Evolutionary conservation across 192 early-diverging fungal genomes (phyloP), one percentile per base, ranked within the genome.

Genomic region (Coemansia reversa): DNA sequence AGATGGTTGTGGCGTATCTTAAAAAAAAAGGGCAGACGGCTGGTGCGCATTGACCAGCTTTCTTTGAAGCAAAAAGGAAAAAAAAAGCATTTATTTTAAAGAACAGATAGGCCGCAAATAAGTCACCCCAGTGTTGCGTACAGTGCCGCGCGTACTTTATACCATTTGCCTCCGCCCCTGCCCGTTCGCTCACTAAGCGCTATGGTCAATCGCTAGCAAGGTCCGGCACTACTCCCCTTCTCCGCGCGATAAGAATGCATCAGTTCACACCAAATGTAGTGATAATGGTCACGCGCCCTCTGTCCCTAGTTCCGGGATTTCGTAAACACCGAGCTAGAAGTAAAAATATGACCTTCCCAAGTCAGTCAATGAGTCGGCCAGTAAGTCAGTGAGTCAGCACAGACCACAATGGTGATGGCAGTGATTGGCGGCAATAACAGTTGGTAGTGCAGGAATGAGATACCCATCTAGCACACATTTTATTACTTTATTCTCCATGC

Each of bases 401-500:
- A 53, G 23, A 53, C 27, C 51, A 28, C 51, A 27, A 16, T 53
- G 25, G 11, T 19, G 16, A 32, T 32, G 33, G 33, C 33, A 12
- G 33, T 12, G 11, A 7, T 35, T 35, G 7, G 33, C 7, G 33
- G 33, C 33, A 35, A 35, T 35, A 35, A 1, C 5, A 7, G 33
- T 35, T 35, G 8, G 7, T 28, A 8, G 51, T 53, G n/a, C 27
- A 1, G 23, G 27, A n/a, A 9, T 0, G 23, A 23, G 14, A 16
- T 45, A 12, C 22, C 22, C 51, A 53, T 27, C 51, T 23, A 53
- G 51, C 12, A 35, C 18, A 59, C 35, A 39, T 1, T 12, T 20
- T 1, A 30, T 18, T 4, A 20, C 55, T 3, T n/a, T 47, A 47
- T 18, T 65, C 23, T 30, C n/a, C 18, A 51, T 69, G 74, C 3